Percentiles rank a stretch among this genome's conserved stretches.
Conservation (phyloP, 768 basidiomycete species). For the Lyophyllum atratum region DNA sequence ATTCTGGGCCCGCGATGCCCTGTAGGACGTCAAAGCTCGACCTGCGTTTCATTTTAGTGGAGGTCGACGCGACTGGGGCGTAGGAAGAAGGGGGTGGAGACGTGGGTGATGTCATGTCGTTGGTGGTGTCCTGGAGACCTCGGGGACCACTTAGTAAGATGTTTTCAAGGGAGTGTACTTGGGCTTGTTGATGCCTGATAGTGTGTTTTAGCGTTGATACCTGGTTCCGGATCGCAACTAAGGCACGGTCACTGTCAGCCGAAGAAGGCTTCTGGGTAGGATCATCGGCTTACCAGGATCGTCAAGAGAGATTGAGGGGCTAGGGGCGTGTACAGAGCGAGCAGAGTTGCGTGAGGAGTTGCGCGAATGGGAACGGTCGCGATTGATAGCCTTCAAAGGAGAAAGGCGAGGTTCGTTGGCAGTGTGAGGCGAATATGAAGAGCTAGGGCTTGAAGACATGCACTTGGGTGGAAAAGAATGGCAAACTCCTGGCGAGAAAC, state of each 20-base stretch:
- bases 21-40: conserved; percentile 75
- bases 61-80: conserved; percentile 26
- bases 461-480: conserved; percentile 20
- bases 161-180: conserved; percentile 70
- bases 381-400: conserved; percentile 28
- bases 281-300: conserved; percentile 61
- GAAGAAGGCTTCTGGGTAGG: conserved; percentile 20
- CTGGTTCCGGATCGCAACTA: conserved; percentile 77
- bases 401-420: conserved; percentile 25
- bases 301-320: conserved; percentile 59
- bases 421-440: conserved; percentile 11
- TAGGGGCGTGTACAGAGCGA: conserved; percentile 53
- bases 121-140: conserved; percentile 42
- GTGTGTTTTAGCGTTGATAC: conserved; percentile 81
- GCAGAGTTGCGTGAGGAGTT: conserved; percentile 45
- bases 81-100: conserved; percentile 36
- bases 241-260: conserved; percentile 16
- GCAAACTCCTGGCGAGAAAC: conserved; percentile 6
- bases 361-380: conserved; percentile 40
- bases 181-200: conserved; percentile 84
- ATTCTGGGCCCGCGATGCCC: conserved; percentile 75
- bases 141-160: conserved; percentile 68
- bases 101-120: conserved; percentile 32
- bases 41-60: conserved; percentile 57
- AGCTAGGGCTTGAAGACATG: conserved; percentile 36